A percentile compares a stretch with the other conserved stretches of the same genome.
Evolutionary conservation across 345 rosid species (phyloP).

Genomic region (Lepidium sativum): DNA sequence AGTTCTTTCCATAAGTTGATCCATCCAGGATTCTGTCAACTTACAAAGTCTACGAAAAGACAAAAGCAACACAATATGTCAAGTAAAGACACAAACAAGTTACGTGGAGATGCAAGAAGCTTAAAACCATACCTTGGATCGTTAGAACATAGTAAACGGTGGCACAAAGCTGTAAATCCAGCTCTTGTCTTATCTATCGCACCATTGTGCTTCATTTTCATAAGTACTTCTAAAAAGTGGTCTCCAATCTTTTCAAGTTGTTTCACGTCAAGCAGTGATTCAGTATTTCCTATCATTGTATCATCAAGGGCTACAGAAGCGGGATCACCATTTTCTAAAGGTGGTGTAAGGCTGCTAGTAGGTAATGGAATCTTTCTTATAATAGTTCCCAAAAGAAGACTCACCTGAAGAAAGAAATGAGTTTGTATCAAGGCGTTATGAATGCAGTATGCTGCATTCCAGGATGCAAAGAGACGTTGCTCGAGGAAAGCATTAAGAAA

Average conservation of each 20-base stretch:
- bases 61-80: not conserved
- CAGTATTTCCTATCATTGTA: slow-evolving; percentile 21
- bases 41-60: slow-evolving; percentile 60
- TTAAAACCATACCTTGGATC: slow-evolving; percentile 53
- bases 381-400: slow-evolving; percentile 90
- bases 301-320: slow-evolving; percentile 29
- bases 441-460: not conserved
- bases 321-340: slow-evolving; percentile 26
- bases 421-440: not conserved
- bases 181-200: slow-evolving; percentile 98
- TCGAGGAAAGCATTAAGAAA: not conserved
- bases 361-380: slow-evolving; percentile 83
- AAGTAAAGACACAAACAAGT: not conserved
- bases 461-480: not conserved
- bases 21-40: slow-evolving; percentile 93
- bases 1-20: slow-evolving; percentile 88
- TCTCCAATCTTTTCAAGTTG: slow-evolving; percentile 82
- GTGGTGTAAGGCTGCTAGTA: slow-evolving; percentile 36
- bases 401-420: slow-evolving; percentile 60
- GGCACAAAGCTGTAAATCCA: slow-evolving; percentile 95
- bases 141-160: slow-evolving; percentile 89
- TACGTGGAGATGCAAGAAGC: not conserved
- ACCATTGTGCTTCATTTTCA: slow-evolving; percentile 96
- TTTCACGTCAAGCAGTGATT: slow-evolving; percentile 57
- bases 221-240: slow-evolving; percentile 91